Conservation (phyloP, 345 rosid genomes). For the Schrenkiella parvula region DNA sequence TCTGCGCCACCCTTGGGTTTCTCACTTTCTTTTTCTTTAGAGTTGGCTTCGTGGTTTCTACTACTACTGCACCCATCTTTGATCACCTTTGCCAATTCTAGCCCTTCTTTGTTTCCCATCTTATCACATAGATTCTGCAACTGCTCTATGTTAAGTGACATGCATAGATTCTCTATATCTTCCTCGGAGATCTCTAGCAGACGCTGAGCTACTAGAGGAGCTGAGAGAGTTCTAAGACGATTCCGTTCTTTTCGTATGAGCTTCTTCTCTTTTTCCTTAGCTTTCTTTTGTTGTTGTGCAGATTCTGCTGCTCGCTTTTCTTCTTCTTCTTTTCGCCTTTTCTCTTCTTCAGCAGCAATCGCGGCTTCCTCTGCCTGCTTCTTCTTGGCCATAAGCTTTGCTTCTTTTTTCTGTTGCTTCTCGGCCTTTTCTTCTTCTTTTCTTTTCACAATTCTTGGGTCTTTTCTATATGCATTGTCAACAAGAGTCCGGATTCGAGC, state of each 20-base stretch:
- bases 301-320: slow-evolving; percentile 75
- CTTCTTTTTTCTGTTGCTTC: slow-evolving; percentile 84
- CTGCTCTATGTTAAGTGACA: slow-evolving; percentile 62
- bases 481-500: slow-evolving; percentile 78
- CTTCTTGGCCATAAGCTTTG: slow-evolving; percentile 75
- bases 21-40: slow-evolving; percentile 43
- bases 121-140: slow-evolving; percentile 70
- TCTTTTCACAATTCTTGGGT: slow-evolving; percentile 77
- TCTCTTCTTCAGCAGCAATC: slow-evolving; percentile 82
- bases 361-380: slow-evolving; percentile 89
- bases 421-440: slow-evolving; percentile 86
- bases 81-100: slow-evolving; percentile 57
- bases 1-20: slow-evolving; percentile 41
- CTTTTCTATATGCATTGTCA: slow-evolving; percentile 89
- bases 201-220: slow-evolving; percentile 48
- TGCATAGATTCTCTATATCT: slow-evolving; percentile 79
- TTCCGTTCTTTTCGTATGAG: slow-evolving; percentile 82
- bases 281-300: slow-evolving; percentile 75
- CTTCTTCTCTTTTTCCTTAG: slow-evolving; percentile 91
- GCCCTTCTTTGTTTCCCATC: slow-evolving; percentile 60
- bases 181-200: slow-evolving; percentile 59
- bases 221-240: slow-evolving; percentile 78
- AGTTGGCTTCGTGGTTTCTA: slow-evolving; percentile 29
- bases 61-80: slow-evolving; percentile 44
- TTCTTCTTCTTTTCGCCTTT: slow-evolving; percentile 67